Conservation (phyloP, 208 protist species). For the Vickermania spadyakhi region DNA sequence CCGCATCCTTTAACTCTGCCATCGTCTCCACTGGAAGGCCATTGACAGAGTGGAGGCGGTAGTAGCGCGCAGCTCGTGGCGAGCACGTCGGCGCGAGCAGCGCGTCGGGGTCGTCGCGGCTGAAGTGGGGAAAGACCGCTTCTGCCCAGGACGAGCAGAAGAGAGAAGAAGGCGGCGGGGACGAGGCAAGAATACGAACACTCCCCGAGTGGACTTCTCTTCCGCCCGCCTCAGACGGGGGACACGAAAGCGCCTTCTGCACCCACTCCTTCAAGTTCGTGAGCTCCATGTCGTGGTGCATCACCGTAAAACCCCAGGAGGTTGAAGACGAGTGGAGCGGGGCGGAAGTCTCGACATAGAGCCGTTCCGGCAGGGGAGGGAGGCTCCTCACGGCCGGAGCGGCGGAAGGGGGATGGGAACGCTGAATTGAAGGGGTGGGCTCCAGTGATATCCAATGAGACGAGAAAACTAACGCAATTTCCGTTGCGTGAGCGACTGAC, state of each 20-base stretch:
- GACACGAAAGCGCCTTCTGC: not conserved
- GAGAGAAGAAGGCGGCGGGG: not conserved
- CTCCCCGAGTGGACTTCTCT: not conserved
- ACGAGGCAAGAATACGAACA: not conserved
- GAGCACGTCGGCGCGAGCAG: not conserved
- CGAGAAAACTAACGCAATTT: conserved; percentile 15
- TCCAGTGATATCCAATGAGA: no score
- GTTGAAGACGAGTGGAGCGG: not conserved
- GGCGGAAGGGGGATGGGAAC: not conserved
- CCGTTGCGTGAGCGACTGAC: conserved; percentile 5
- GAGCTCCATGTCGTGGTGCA: not conserved
- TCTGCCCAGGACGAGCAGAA: not conserved
- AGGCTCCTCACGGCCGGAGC: not conserved
- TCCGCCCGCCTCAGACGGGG: not conserved
- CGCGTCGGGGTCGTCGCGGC: not conserved
- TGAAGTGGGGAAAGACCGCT: not conserved
- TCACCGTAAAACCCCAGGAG: not conserved
- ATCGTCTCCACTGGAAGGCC: no score
- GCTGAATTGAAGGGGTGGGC: not conserved
- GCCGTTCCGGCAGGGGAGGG: not conserved
- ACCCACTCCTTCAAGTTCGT: not conserved
- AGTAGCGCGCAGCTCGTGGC: no score
- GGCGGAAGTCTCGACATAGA: not conserved
- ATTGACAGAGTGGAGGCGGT: no score
- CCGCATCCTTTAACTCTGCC: no score